Conservation (phyloP, 1,139 yeast species). For the Debaryomyces psychrophilus region DNA sequence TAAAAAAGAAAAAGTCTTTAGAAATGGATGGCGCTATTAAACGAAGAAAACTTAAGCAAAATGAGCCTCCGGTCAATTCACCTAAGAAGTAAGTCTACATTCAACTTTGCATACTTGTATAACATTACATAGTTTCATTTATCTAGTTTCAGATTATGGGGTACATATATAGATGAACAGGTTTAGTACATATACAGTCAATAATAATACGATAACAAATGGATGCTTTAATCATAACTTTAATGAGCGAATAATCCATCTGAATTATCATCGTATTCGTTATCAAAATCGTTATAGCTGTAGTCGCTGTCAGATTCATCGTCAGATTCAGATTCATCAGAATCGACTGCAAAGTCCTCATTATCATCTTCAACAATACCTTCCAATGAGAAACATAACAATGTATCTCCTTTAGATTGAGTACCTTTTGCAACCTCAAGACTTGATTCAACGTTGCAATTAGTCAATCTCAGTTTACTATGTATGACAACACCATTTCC, state of each 20-base stretch:
- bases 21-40: conserved; percentile 10
- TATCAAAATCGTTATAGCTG: conserved; percentile 36
- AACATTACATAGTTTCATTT: conserved; percentile 5
- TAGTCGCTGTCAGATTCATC: conserved; percentile 28
- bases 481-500: conserved; percentile 70
- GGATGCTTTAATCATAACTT: conserved; percentile 12
- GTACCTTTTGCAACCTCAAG: conserved; percentile 65
- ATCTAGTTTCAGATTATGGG: conserved; percentile 5
- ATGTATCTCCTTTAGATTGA: conserved; percentile 79
- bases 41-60: conserved; percentile 9
- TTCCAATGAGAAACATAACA: conserved; percentile 65
- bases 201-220: conserved; percentile 3
- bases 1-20: conserved; percentile 9
- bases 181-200: conserved; percentile 4
- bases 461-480: conserved; percentile 61
- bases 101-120: not conserved
- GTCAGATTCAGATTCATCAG: conserved; percentile 29
- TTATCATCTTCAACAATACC: conserved; percentile 42
- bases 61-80: not conserved
- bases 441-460: conserved; percentile 84
- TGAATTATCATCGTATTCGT: conserved; percentile 52
- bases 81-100: not conserved
- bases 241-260: conserved; percentile 49
- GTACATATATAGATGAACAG: conserved; percentile 7
- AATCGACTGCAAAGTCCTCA: conserved; percentile 22